Conservation (phyloP, 2,329 filamentous ascomycete species). For the Fusarium drepaniforme region DNA sequence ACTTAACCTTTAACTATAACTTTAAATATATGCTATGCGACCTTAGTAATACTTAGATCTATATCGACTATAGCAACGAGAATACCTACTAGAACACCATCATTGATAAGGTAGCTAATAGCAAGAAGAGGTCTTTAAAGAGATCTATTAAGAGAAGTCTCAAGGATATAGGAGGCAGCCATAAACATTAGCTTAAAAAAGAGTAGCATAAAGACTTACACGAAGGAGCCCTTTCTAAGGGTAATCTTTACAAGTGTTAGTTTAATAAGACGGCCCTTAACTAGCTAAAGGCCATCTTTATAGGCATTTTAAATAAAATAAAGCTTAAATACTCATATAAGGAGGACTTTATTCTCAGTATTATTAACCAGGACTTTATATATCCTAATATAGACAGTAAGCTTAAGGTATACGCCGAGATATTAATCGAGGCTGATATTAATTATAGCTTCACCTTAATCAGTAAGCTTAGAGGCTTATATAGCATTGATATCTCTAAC, state of each 20-base stretch:
- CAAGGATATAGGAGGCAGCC: slow-evolving; percentile 46
- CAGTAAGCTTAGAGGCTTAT: slow-evolving; percentile 23
- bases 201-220: slow-evolving; percentile 52
- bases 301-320: slow-evolving; percentile 36
- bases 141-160: slow-evolving; percentile 42
- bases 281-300: slow-evolving; percentile 42
- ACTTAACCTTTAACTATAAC: slow-evolving; percentile 57
- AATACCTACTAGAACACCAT: slow-evolving; percentile 52
- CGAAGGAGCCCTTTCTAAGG: slow-evolving; percentile 37
- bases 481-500: slow-evolving; percentile 41
- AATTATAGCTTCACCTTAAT: slow-evolving; percentile 47
- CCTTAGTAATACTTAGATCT: slow-evolving; percentile 48
- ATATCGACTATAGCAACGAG: slow-evolving; percentile 55
- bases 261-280: slow-evolving; percentile 47
- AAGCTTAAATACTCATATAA: slow-evolving; percentile 41
- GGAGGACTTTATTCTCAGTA: slow-evolving; percentile 40
- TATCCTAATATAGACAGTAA: slow-evolving; percentile 36
- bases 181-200: slow-evolving; percentile 53
- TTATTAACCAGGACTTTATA: slow-evolving; percentile 38
- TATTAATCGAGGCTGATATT: slow-evolving; percentile 36
- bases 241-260: slow-evolving; percentile 52
- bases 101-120: slow-evolving; percentile 33
- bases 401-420: slow-evolving; percentile 31
- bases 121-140: slow-evolving; percentile 9
- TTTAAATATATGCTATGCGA: slow-evolving; percentile 49